Conservation (phyloP, 2,329 filamentous ascomycete genomes). For the Colletotrichum orbiculare region DNA sequence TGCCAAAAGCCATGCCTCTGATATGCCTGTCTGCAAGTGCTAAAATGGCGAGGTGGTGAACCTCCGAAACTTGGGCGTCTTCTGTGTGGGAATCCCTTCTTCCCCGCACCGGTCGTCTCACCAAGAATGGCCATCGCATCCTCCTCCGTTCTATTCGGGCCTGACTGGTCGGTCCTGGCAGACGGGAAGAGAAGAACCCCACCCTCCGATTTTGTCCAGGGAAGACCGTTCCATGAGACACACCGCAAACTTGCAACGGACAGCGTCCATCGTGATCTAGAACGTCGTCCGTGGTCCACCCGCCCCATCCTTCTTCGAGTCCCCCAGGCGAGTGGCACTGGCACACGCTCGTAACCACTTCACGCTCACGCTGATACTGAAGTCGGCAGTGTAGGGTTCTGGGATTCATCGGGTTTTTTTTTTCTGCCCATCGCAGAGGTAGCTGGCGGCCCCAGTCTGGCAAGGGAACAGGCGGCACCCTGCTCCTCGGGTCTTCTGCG, state of each 20-base stretch:
- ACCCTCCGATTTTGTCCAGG: slow-evolving; percentile 13
- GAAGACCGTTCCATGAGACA: slow-evolving; percentile 23
- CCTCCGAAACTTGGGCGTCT: not conserved
- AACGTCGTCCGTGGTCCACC: slow-evolving; percentile 22
- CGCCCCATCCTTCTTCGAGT: not conserved
- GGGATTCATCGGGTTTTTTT: slow-evolving; percentile 1
- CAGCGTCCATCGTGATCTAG: slow-evolving; percentile 32
- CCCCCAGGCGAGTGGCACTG: not conserved
- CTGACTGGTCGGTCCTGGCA: not conserved
- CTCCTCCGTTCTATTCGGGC: not conserved
- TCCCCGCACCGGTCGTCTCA: slow-evolving; percentile 32
- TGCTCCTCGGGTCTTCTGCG: slow-evolving; percentile 11
- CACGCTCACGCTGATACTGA: no score
- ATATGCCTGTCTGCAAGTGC: not conserved
- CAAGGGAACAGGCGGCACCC: not conserved
- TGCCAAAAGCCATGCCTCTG: not conserved
- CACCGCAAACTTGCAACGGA: slow-evolving; percentile 33
- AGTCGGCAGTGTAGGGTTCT: slow-evolving; percentile 5
- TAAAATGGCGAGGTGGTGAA: not conserved
- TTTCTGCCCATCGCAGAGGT: slow-evolving; percentile 16
- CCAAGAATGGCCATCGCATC: slow-evolving; percentile 8
- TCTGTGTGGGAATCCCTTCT: not conserved
- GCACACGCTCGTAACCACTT: no score
- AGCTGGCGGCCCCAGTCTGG: not conserved
- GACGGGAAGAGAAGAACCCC: not conserved